Conservation (phyloP, 768 basidiomycete genomes). For the Auricularia sp. region DNA sequence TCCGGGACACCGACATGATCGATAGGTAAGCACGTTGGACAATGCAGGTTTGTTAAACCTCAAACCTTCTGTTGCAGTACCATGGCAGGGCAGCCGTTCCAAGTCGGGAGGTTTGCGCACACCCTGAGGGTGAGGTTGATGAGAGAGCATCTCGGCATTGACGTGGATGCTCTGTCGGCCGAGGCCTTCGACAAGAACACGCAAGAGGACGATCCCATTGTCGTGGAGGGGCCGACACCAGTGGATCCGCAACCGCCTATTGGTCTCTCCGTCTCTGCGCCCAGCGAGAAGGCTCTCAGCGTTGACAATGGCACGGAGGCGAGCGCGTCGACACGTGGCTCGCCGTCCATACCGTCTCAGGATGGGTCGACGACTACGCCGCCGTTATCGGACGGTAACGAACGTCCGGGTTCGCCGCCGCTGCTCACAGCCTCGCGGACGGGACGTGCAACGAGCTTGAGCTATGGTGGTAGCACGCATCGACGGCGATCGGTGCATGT, state of each 20-base stretch:
- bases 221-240: background rate
- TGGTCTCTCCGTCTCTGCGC: background rate
- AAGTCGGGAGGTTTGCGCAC: conserved; percentile 96
- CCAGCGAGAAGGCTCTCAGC: background rate
- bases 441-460: background rate
- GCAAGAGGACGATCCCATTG: conserved; percentile 11
- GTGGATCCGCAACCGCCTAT: background rate
- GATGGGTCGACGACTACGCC: background rate
- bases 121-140: conserved; percentile 87
- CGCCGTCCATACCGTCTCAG: background rate
- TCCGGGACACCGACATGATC: conserved; percentile 95
- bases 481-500: background rate
- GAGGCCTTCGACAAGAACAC: conserved; percentile 34
- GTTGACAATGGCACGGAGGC: background rate
- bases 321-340: background rate
- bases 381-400: background rate
- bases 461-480: background rate
- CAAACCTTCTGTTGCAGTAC: conserved; percentile 34
- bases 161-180: conserved; percentile 81
- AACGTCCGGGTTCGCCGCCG: background rate
- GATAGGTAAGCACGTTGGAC: conserved; percentile 48
- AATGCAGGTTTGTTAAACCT: background rate
- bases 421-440: background rate
- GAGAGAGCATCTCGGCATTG: conserved; percentile 92
- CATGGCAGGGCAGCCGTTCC: conserved; percentile 91